Evolutionary conservation across 805 yeast genomes (phyloP), one percentile per base, ranked within the genome.

Genomic region (Candida endomychidarum): DNA sequence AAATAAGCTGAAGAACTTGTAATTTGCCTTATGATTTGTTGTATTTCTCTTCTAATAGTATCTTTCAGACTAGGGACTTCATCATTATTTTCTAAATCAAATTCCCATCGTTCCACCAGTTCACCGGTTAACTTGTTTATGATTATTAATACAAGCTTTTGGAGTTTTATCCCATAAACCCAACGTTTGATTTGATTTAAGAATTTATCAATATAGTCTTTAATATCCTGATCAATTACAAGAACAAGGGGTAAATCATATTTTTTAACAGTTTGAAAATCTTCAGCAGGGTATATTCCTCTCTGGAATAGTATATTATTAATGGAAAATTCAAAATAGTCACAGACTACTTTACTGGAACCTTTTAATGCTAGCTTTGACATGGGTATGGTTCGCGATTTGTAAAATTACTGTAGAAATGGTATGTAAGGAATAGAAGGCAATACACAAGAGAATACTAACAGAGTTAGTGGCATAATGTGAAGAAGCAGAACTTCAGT

Each of bases 241-340:
- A 83, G 76, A 30, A 90, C 67, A 61, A 90, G 63, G 41, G 81
- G 83, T 40, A 90, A 61, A 15, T 86, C 96, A 60, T 87, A 91
- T 56, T 87, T 88, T 50, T 77, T 74, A 2, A 86, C 88, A 1
- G 81, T 71, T 37, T 74, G 74, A 61, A 91, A 90, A 56, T 88
- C 96, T 46, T 86, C 95, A 3, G 86, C 73, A 0, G 96, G 96
- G 52, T 90, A 90, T 14, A 90, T 81, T 0, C 95, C 96, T 38
- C 98, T 67, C 58, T 91, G 97, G 58, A 83, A 90, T 4, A 91
- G 72, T 18, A 90, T 86, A 34, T 82, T 78, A 55, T 87, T 83
- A 38, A 90, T 81, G 39, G 91, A 77, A 57, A 80, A 86, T 51
- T 86, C 85, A 52, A 90, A 86, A 61, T 86, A 88, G 60, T 88